Evolutionary conservation across 2,329 filamentous ascomycete species (phyloP), one percentile per base, ranked within the genome.

Genomic region (Sporothrix pallida): DNA sequence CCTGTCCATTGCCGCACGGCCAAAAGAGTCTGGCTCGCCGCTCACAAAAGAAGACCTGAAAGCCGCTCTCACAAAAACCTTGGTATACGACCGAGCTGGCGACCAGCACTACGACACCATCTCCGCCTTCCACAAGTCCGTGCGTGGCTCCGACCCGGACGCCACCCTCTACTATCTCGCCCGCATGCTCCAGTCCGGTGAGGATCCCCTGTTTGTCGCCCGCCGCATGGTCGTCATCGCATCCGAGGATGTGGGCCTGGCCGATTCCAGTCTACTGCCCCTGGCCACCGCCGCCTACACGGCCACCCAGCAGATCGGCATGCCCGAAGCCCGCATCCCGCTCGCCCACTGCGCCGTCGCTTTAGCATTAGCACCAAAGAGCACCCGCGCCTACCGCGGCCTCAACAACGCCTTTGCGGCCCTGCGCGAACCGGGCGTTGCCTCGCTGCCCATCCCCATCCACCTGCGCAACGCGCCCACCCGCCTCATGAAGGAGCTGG

Each of bases 31-130:
- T 67, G 56, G 52, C 56, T 84, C 46, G 87, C 88, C 86, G 10
- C 90, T 92, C 76, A 96, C 93, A 0, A 89, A 91, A 75, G 90
- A 92, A 6, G 88, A 90, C 74, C 89, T 99, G 80, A 97, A 97
- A 80, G 86, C 90, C 1, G 88, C 92, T 2, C 86, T 99, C 10
- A 98, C 95, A 2, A 95, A 95, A 80, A 98, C 95, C 0, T 86
- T 98, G 1, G 94, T 98, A 15, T 98, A 98, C 82, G 96, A 99
- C 82, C 90, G 96, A 72, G 93, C 93, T 0, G 95, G 96, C 71
- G 96, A 99, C 82, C 94, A 97, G 81, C 96, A 98, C 83, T 99
- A 98, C 84, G 95, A 99, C 80, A 96, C 93, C 71, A 98, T 99
- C 79, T 97, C 93, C 0, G 96, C 96, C 44, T 96, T 98, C 78